Base-by-base conservation (phyloP, 306 rosid species). In the Fagus crenata region DNA sequence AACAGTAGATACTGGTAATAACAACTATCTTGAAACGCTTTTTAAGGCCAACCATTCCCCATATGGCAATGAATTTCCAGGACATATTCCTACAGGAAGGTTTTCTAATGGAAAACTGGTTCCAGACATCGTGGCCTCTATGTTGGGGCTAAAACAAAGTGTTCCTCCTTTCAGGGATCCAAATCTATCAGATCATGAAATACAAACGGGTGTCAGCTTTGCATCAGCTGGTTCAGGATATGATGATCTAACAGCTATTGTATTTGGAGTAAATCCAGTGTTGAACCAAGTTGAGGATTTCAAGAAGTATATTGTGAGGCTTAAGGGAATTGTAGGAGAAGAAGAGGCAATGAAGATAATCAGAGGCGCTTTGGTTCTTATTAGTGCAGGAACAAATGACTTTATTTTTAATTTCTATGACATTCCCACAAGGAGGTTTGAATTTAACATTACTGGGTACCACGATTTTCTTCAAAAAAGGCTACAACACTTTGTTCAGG, bases 301-400 rank as follows among this genome's bases (percentile, higher is more conserved):
- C 76, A 83, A 85, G 86, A 72, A 51, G 7, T 91, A 87, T 69
- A 55, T 84, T 6, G 73, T 4, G 40, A 91, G 78, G 65, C 76
- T 91, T 32, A 75, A 82, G 67, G 3, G 75, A 17, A 81, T 84
- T 67, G 80, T 64, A 15, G 93, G 97, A 28, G 73, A 83, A 70
- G 82, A 72, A 13, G 81, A 79, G 53, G 87, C 88, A 55, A 46
- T 39, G 31, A 73, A 59, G 74, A 82, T 79, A 58, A 72, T 88
- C 58, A 69, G 42, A n/a, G 7, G 71, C 49, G 83, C 96, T 77
- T 17, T 88, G 54, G 86, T 82, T 68, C 11, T 89, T 28, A n/a
- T 88, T 33, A 79, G 93, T 88, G 88, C 88, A 39, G 95, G 95
- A 51, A 69, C 82, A 63, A 93, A 93, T 80, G 98, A 93, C 74